Percentiles rank a stretch among this genome's conserved stretches.
phyloP scores from a whole-genome alignment of 768 basidiomycete species.

The Mycena metata region DNA sequence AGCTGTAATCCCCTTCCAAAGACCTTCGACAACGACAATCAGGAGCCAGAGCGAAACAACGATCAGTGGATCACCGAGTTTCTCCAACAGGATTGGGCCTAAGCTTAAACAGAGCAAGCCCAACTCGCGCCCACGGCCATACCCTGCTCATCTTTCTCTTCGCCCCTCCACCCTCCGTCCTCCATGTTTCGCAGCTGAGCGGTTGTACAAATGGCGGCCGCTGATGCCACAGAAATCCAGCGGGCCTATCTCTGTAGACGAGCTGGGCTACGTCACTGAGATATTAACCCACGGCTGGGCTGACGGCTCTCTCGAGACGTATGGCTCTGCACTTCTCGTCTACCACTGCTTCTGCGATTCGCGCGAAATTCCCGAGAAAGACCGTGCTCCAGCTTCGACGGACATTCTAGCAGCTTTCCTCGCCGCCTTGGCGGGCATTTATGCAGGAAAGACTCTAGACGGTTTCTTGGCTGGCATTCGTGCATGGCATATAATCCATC shows the following conservation, averaged over 20 bases:
- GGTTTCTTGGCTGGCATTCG: neutral
- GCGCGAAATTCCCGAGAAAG: neutral
- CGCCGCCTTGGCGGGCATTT: neutral
- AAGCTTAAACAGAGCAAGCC: neutral
- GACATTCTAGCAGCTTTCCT: conserved; percentile 4
- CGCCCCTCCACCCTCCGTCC: conserved; percentile 4
- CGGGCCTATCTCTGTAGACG: too few species aligned
- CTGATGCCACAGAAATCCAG: too few species aligned
- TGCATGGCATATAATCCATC: conserved; percentile 17
- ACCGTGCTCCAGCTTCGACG: neutral
- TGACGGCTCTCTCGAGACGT: conserved; percentile 33
- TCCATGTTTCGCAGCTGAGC: conserved; percentile 7
- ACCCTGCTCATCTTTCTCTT: neutral
- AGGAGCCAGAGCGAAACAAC: neutral
- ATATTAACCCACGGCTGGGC: too few species aligned
- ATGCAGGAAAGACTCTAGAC: conserved; percentile 1
- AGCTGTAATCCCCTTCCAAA: neutral
- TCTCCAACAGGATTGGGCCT: neutral
- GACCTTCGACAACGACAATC: neutral
- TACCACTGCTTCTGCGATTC: conserved; percentile 46
- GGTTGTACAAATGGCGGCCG: conserved; percentile 23
- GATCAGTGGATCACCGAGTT: neutral
- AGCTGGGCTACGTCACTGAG: too few species aligned
- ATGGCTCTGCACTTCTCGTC: conserved; percentile 44
- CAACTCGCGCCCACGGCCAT: neutral